These are phyloP conservation scores for Calonectria leucothoes DNA, from an alignment of 2,329 filamentous ascomycete species.

Conservation along the genomic window DNA sequence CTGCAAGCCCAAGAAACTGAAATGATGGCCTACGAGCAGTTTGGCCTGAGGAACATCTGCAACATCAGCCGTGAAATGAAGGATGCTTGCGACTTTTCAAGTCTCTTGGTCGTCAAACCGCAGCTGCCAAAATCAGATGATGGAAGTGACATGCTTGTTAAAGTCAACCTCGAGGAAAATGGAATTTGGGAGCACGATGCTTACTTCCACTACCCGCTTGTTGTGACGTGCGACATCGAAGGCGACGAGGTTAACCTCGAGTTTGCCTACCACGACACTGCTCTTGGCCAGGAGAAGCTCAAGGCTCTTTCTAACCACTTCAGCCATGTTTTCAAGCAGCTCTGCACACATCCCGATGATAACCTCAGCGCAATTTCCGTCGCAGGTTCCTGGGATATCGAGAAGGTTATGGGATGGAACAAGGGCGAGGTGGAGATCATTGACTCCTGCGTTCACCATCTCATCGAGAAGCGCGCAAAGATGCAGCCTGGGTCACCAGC, in stretches of 20 bases:
- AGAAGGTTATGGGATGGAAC: not conserved
- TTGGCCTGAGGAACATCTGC: conserved; percentile 32
- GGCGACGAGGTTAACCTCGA: not conserved
- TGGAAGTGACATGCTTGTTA: not conserved
- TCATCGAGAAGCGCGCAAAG: conserved; percentile 27
- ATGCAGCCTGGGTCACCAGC: conserved; percentile 26
- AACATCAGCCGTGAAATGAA: conserved; percentile 4
- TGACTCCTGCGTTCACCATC: conserved; percentile 27
- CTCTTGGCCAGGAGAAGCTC: not conserved
- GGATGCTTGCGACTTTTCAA: conserved; percentile 9
- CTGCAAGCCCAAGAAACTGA: conserved; percentile 23
- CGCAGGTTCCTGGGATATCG: not conserved
- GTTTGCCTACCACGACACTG: not conserved
- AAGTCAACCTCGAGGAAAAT: not conserved
- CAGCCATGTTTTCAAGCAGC: conserved; percentile 25
- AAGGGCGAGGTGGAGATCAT: not conserved
- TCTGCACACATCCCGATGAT: not conserved
- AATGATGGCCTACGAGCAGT: conserved; percentile 27
- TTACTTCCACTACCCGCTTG: not conserved
- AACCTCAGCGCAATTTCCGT: not conserved
- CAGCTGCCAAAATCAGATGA: not conserved
- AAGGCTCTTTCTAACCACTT: not conserved
- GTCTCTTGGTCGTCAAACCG: conserved; percentile 22
- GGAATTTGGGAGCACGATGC: not conserved
- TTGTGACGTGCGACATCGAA: not conserved